Conservation (phyloP, 2,329 filamentous ascomycete species). For the Scedosporium apiospermum region DNA sequence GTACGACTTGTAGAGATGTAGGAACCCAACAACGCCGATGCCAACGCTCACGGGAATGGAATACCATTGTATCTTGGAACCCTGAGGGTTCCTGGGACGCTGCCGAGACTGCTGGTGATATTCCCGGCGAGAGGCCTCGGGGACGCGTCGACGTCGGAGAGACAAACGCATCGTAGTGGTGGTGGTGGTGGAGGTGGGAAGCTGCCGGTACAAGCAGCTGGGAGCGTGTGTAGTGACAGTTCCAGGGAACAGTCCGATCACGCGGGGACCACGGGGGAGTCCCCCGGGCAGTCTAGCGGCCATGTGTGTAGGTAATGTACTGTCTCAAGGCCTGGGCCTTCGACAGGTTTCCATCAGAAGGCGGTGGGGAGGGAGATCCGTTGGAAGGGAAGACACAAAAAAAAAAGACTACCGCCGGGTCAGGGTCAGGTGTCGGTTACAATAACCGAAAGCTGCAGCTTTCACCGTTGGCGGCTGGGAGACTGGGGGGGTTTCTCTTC, state of each 20-base stretch:
- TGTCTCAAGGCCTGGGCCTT: background rate
- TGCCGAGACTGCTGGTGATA: constrained; percentile 23
- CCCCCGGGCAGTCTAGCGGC: constrained; percentile 4
- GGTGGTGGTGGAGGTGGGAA: background rate
- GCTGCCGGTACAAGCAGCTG: constrained; percentile 4
- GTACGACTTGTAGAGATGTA: constrained; percentile 73
- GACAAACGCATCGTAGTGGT: constrained; percentile 5
- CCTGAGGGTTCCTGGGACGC: constrained; percentile 31
- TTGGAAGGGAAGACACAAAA: background rate
- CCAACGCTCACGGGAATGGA: constrained; percentile 82
- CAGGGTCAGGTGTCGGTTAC: too few relatives aligned
- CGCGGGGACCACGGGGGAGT: constrained; percentile 3
- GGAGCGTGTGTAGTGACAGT: background rate
- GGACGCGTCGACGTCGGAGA: constrained; percentile 16
- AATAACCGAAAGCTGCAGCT: too few relatives aligned
- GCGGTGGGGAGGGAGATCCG: background rate
- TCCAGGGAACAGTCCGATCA: constrained; percentile 4
- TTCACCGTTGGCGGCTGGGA: too few relatives aligned
- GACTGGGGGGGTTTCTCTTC: background rate
- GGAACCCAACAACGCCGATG: constrained; percentile 70
- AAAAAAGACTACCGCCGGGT: background rate
- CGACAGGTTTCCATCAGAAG: background rate
- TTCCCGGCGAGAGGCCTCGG: constrained; percentile 12
- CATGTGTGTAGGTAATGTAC: constrained; percentile 4
- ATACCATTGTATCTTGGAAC: constrained; percentile 67